Evolutionary conservation across 441 rosid genomes (phyloP).

Genomic region (Populus hybrid): DNA sequence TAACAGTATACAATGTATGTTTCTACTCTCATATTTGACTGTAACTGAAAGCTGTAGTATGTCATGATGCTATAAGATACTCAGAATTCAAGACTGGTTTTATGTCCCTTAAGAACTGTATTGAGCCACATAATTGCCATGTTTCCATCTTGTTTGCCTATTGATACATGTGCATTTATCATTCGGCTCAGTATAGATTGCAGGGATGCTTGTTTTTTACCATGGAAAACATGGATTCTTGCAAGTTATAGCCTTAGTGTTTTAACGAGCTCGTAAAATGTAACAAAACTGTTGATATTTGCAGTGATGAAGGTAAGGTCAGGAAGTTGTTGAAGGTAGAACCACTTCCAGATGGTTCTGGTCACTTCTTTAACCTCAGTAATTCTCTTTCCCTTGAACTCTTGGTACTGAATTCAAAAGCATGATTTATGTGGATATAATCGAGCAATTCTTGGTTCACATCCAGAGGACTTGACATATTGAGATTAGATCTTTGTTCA

Average conservation of each 20-base stretch:
- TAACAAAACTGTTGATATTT: conserved; percentile 17
- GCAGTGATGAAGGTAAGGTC: conserved; percentile 90
- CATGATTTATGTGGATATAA: conserved; percentile 11
- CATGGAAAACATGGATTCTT: background rate
- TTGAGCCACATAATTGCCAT: background rate
- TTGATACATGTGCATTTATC: background rate
- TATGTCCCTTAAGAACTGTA: background rate
- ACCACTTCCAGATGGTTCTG: conserved; percentile 95
- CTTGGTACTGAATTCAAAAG: conserved; percentile 11
- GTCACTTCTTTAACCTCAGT: conserved; percentile 94
- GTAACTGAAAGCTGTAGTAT: background rate
- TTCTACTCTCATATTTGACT: background rate
- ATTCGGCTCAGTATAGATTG: background rate
- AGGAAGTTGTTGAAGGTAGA: conserved; percentile 92
- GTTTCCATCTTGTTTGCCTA: background rate
- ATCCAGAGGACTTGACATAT: background rate
- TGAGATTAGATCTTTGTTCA: background rate
- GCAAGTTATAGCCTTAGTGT: background rate
- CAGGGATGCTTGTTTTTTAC: background rate
- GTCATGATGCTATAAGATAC: background rate
- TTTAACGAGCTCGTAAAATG: background rate
- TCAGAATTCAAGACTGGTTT: background rate
- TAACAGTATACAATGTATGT: background rate
- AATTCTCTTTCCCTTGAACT: conserved; percentile 31
- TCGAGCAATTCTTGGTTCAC: background rate